Conservation (phyloP, 1,139 yeast genomes). For the Debaryomycetaceae sp. region DNA sequence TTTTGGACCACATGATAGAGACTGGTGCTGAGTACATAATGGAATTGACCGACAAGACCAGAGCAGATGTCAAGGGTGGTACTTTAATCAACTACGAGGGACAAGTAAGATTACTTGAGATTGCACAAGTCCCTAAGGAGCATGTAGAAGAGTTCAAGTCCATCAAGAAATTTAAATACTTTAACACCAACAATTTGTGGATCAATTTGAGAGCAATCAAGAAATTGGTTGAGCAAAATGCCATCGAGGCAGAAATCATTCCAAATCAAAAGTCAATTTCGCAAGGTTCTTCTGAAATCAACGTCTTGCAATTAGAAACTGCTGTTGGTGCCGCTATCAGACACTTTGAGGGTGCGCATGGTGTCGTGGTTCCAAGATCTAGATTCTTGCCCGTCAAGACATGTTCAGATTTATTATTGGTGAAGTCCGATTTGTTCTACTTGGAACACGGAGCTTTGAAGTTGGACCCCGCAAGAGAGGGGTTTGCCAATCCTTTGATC, state of each 20-base stretch:
- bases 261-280: conserved; percentile 87
- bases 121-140: conserved; percentile 98
- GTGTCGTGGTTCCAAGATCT: conserved; percentile 97
- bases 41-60: conserved; percentile 98
- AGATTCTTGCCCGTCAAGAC: conserved; percentile 98
- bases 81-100: conserved; percentile 96
- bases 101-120: conserved; percentile 88
- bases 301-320: conserved; percentile 93
- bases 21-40: conserved; percentile 90
- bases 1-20: conserved; percentile 89
- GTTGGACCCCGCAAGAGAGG: conserved; percentile 82
- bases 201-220: conserved; percentile 92
- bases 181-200: conserved; percentile 98
- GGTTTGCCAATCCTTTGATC: conserved; percentile 85
- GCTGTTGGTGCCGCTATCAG: conserved; percentile 99
- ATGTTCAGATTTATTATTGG: conserved; percentile 88
- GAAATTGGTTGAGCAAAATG: conserved; percentile 81
- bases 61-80: conserved; percentile 99
- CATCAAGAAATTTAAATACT: conserved; percentile 95
- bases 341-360: conserved; percentile 92
- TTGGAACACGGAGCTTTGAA: conserved; percentile 90
- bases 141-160: conserved; percentile 98
- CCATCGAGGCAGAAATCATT: conserved; percentile 87
- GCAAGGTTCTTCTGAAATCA: conserved; percentile 71
- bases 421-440: conserved; percentile 91